These are phyloP conservation scores for Desmodesmus armatus DNA, from an alignment of 139 green algal genomes.

Conservation along the genomic window DNA sequence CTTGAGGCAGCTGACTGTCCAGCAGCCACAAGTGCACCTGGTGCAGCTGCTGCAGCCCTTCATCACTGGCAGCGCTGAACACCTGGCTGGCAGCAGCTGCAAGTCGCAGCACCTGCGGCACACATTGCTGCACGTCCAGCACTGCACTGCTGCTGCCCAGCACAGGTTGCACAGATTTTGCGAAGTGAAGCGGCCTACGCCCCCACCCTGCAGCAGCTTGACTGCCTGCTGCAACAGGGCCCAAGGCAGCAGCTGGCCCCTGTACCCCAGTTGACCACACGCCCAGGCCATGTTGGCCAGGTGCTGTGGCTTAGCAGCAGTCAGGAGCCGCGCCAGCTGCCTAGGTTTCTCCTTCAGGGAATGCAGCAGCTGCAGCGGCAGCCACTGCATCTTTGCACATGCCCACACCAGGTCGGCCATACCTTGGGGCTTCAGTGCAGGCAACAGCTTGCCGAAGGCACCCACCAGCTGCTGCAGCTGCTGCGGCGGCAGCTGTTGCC, in stretches of 20 bases:
- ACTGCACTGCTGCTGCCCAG: not conserved
- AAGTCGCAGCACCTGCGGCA: too few species aligned
- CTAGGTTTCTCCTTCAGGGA: not conserved
- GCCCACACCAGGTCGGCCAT: conserved; percentile 6
- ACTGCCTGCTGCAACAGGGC: not conserved
- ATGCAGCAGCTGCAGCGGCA: not conserved
- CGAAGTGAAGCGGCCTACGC: not conserved
- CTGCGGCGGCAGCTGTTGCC: too few species aligned
- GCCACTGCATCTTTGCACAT: not conserved
- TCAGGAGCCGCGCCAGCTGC: not conserved
- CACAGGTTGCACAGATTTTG: not conserved
- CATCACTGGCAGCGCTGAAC: not conserved
- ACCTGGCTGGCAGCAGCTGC: not conserved
- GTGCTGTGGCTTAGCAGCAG: too few species aligned
- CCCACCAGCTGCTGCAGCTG: conserved; percentile 8
- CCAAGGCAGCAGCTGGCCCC: too few species aligned
- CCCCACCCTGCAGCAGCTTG: too few species aligned
- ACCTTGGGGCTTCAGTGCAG: not conserved
- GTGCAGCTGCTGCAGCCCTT: not conserved
- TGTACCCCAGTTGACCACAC: too few species aligned
- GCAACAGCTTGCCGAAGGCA: not conserved
- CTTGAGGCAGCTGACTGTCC: not conserved
- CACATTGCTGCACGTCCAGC: not conserved
- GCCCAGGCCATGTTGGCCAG: too few species aligned
- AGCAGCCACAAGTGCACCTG: too few species aligned